Evolutionary conservation across 108 stramenopile species (phyloP).

Genomic region (Aureococcus anophagefferens): DNA sequence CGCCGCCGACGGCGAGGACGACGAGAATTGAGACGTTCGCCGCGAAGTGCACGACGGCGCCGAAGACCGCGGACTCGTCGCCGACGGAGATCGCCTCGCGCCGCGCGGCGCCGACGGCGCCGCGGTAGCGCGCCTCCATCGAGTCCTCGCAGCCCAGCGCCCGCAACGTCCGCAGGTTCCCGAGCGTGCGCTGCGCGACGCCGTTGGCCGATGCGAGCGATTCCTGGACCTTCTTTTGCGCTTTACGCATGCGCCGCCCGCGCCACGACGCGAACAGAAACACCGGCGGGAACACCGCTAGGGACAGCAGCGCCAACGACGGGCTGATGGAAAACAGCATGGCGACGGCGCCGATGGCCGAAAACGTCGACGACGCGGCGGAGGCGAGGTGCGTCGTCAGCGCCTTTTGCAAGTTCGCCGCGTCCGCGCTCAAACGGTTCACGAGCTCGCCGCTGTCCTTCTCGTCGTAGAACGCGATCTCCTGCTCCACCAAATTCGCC

Average conservation of each 20-base stretch:
- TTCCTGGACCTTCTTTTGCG: slow-evolving; percentile 13
- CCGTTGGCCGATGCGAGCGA: background rate
- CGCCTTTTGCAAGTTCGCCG: slow-evolving; percentile 11
- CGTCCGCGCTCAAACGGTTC: slow-evolving; percentile 18
- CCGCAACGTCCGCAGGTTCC: too few relatives aligned
- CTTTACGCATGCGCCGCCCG: slow-evolving; percentile 2
- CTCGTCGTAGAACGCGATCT: slow-evolving; percentile 17
- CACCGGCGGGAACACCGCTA: slow-evolving; percentile 6
- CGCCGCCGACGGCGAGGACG: too few relatives aligned
- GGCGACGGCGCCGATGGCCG: background rate
- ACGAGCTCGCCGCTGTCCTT: slow-evolving; percentile 15
- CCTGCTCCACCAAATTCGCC: slow-evolving; percentile 3
- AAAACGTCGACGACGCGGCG: background rate
- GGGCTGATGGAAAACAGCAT: slow-evolving; percentile 16
- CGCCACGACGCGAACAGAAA: background rate
- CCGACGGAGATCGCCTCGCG: too few relatives aligned
- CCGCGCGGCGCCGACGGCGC: too few relatives aligned
- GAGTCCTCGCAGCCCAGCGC: too few relatives aligned
- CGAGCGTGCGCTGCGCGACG: too few relatives aligned
- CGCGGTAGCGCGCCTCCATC: too few relatives aligned
- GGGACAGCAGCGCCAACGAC: slow-evolving; percentile 6
- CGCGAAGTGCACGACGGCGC: too few relatives aligned
- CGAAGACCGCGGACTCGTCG: too few relatives aligned
- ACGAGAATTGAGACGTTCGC: too few relatives aligned
- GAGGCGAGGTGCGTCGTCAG: slow-evolving; percentile 2